Percentiles rank a stretch among this genome's conserved stretches.
These are phyloP conservation scores for Penicillium verrucosum DNA, from an alignment of 2,329 filamentous ascomycete genomes.

Conservation along the genomic window DNA sequence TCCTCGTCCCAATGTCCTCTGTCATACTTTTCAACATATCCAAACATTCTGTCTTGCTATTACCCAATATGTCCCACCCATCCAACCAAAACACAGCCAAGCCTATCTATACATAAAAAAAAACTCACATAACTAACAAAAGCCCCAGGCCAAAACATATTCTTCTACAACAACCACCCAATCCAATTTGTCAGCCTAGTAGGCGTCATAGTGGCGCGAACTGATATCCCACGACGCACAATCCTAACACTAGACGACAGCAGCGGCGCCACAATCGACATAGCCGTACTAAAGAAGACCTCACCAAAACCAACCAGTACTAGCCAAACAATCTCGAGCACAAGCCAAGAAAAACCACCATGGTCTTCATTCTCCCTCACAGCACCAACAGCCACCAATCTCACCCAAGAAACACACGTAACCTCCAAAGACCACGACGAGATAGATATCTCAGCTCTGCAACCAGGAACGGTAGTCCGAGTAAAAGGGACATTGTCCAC, in stretches of 20 bases:
- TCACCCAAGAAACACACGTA: constrained; percentile 16
- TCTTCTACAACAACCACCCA: constrained; percentile 70
- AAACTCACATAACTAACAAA: not conserved
- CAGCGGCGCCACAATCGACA: constrained; percentile 57
- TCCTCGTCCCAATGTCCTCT: not conserved
- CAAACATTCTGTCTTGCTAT: not conserved
- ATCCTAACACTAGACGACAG: constrained; percentile 60
- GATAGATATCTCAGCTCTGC: constrained; percentile 47
- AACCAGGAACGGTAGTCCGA: constrained; percentile 53
- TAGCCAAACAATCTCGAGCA: constrained; percentile 25
- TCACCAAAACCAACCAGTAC: constrained; percentile 1
- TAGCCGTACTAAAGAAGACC: constrained; percentile 45
- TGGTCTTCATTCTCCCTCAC: constrained; percentile 2
- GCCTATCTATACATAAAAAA: not conserved
- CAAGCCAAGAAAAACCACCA: constrained; percentile 14
- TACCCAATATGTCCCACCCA: not conserved
- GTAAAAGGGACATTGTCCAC: constrained; percentile 55
- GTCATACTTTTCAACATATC: not conserved
- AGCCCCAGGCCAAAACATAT: constrained; percentile 51
- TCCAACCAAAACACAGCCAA: not conserved
- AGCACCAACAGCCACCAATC: not conserved
- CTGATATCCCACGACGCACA: constrained; percentile 52
- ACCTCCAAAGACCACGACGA: constrained; percentile 33
- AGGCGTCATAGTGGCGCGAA: constrained; percentile 64
- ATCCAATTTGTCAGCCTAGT: constrained; percentile 71